These are phyloP conservation scores for Nicotiana undulata DNA, from an alignment of 257 asterid genomes.

Conservation along the genomic window DNA sequence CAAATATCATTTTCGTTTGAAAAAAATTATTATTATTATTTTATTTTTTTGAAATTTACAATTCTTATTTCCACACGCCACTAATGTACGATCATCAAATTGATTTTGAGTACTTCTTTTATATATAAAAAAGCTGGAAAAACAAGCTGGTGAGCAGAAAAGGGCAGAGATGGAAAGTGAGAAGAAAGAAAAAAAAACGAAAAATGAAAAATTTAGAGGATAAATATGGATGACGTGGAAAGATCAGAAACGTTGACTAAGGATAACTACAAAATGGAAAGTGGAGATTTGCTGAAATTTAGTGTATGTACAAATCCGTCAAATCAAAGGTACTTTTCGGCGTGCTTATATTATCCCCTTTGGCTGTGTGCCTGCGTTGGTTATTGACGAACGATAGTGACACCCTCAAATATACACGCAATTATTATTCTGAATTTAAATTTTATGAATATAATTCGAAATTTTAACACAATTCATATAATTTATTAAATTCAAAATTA, in stretches of 20 bases:
- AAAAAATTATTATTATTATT: no score
- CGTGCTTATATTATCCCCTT: neutral
- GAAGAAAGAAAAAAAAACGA: neutral
- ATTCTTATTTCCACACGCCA: no score
- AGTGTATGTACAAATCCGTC: neutral
- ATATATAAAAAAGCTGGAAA: neutral
- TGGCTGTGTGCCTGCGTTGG: neutral
- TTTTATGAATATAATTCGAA: no score
- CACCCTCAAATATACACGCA: neutral
- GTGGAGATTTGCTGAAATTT: neutral
- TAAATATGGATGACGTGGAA: slow-evolving; percentile 39
- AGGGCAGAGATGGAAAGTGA: neutral
- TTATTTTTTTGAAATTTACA: no score
- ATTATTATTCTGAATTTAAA: neutral
- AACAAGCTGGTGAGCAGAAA: neutral
- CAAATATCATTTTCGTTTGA: no score
- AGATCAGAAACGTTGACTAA: slow-evolving; percentile 24
- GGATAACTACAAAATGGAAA: slow-evolving; percentile 40
- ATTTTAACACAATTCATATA: no score
- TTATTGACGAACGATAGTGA: neutral
- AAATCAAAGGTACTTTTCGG: neutral
- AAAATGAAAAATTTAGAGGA: slow-evolving; percentile 14
- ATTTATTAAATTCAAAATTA: neutral
- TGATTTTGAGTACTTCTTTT: no score
- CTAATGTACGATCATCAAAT: no score